Percentiles rank a stretch among this genome's conserved stretches.
These are phyloP conservation scores for Leishmania amazonensis DNA, from an alignment of 208 protist species.

Conservation along the genomic window DNA sequence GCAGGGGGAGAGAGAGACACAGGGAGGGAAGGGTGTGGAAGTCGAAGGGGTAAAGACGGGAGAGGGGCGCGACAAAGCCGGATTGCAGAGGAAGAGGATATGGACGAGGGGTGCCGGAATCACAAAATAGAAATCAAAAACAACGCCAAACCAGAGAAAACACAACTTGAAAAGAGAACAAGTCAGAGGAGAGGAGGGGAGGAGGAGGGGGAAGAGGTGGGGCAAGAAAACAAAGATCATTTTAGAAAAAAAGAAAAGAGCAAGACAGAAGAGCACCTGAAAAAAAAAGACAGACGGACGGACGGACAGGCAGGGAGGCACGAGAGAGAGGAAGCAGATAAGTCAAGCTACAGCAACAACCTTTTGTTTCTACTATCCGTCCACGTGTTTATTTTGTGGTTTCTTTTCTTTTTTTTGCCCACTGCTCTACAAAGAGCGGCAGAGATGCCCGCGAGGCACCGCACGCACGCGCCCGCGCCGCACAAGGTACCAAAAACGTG, in stretches of 20 bases:
- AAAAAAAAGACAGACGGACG: neutral
- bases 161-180: constrained; percentile 2
- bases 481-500: neutral
- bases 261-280: too few relatives aligned
- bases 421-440: neutral
- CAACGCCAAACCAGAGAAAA: constrained; percentile 4
- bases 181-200: neutral
- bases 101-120: neutral
- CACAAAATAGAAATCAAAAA: constrained; percentile 5
- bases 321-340: neutral
- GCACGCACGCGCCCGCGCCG: neutral
- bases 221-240: too few relatives aligned
- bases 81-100: neutral
- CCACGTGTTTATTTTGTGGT: neutral
- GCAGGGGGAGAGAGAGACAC: neutral
- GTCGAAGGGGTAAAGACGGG: neutral
- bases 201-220: neutral
- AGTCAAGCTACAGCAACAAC: constrained; percentile 1
- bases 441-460: neutral
- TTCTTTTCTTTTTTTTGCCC: neutral
- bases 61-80: neutral
- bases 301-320: neutral
- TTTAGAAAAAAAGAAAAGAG: neutral
- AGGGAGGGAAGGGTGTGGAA: neutral
- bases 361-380: neutral